Conservation (phyloP, 2,329 filamentous ascomycete genomes). For the Anthostomella pinea region DNA sequence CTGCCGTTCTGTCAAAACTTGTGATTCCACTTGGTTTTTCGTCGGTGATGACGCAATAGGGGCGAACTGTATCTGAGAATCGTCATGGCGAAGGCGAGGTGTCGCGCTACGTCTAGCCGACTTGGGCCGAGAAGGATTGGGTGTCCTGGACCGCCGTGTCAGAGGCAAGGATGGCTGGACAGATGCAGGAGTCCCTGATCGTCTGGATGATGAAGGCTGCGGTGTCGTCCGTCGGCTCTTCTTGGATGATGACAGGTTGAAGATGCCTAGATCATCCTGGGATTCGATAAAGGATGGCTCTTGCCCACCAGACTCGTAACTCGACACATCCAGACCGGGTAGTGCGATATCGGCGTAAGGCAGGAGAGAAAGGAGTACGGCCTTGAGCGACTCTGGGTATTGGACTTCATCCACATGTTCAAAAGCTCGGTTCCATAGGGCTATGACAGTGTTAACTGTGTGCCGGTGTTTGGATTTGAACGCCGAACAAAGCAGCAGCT, state of each 20-base stretch:
- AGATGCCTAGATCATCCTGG: constrained; percentile 42
- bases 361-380: constrained; percentile 59
- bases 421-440: constrained; percentile 69
- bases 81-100: constrained; percentile 66
- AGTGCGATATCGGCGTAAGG: constrained; percentile 47
- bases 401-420: constrained; percentile 55
- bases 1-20: constrained; percentile 75
- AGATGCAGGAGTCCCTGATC: constrained; percentile 33
- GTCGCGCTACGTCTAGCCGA: constrained; percentile 39
- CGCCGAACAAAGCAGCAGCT: constrained; percentile 52
- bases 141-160: constrained; percentile 24
- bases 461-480: constrained; percentile 56
- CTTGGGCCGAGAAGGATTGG: constrained; percentile 25
- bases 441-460: constrained; percentile 49
- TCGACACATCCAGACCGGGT: constrained; percentile 41
- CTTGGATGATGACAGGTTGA: constrained; percentile 26
- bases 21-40: constrained; percentile 58
- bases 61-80: constrained; percentile 79
- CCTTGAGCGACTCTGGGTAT: constrained; percentile 64
- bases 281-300: constrained; percentile 45
- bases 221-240: constrained; percentile 10
- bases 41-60: constrained; percentile 60
- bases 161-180: constrained; percentile 32
- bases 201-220: constrained; percentile 21
- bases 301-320: constrained; percentile 38